Evolutionary conservation across 352 stramenopile species (phyloP).

Genomic region (Pythium folliculosum): DNA sequence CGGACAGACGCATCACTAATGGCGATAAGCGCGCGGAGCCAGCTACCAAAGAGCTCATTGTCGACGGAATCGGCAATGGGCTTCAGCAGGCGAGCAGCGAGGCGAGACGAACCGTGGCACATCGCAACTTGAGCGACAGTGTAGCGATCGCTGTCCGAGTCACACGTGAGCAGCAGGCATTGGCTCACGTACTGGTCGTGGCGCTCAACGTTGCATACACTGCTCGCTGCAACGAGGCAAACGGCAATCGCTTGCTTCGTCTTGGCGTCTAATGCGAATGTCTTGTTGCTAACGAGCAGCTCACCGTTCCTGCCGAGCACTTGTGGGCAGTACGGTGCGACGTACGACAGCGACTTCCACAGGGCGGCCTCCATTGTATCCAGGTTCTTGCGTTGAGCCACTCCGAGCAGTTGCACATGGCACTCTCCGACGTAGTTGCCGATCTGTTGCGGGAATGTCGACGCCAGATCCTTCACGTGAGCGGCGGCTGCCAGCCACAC

Average conservation of each 20-base stretch:
- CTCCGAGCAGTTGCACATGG: conserved; percentile 1
- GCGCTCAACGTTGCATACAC: not conserved
- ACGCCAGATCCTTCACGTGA: not conserved
- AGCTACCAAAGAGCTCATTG: conserved; percentile 51
- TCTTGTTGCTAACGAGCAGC: not conserved
- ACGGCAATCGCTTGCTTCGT: conserved; percentile 6
- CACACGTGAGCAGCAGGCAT: conserved; percentile 21
- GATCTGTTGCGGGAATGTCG: not conserved
- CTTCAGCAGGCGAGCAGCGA: conserved; percentile 33
- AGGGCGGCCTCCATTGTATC: conserved; percentile 1
- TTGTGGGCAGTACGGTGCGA: not conserved
- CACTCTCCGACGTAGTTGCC: not conserved
- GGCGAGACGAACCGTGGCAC: conserved; percentile 34
- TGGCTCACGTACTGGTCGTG: not conserved
- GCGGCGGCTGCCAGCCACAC: not conserved
- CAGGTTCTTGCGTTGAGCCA: not conserved
- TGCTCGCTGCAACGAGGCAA: not conserved
- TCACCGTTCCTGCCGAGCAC: not conserved
- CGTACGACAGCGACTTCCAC: conserved; percentile 4
- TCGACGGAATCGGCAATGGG: conserved; percentile 30
- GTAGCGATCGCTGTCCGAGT: conserved; percentile 46
- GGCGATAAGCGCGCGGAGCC: conserved; percentile 38
- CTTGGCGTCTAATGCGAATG: not conserved
- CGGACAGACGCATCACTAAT: conserved; percentile 36
- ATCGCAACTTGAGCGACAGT: conserved; percentile 46